Evolutionary conservation across 2,329 filamentous ascomycete genomes (phyloP).

Genomic region (Penicillium polonicum): DNA sequence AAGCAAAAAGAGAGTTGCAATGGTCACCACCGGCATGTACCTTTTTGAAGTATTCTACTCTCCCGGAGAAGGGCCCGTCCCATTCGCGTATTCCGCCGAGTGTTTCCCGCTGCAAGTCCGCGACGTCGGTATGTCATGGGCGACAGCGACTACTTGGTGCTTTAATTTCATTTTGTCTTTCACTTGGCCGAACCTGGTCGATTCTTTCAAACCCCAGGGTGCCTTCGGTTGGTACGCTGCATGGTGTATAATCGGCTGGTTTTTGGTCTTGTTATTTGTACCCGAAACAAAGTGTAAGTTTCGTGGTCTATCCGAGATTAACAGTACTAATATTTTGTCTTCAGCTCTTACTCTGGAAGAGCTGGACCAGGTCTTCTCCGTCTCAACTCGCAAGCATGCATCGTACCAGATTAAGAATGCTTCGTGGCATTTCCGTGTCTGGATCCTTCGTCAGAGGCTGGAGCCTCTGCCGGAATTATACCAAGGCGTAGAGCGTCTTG

Average conservation of each 20-base stretch:
- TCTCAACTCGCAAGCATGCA: slow-evolving; percentile 48
- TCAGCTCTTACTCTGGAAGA: slow-evolving; percentile 45
- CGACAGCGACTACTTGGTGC: slow-evolving; percentile 56
- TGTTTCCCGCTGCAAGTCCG: slow-evolving; percentile 62
- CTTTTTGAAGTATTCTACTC: slow-evolving; percentile 55
- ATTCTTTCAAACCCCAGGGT: slow-evolving; percentile 52
- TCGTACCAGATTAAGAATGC: slow-evolving; percentile 41
- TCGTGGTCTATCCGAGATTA: background rate
- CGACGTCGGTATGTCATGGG: slow-evolving; percentile 61
- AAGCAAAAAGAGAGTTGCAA: slow-evolving; percentile 39
- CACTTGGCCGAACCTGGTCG: slow-evolving; percentile 52
- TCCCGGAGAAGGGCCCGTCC: slow-evolving; percentile 61
- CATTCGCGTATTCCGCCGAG: slow-evolving; percentile 65
- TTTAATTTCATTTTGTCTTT: slow-evolving; percentile 57
- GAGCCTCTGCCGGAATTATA: slow-evolving; percentile 38
- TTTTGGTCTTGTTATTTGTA: slow-evolving; percentile 53
- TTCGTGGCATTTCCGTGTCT: slow-evolving; percentile 43
- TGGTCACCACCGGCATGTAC: slow-evolving; percentile 45
- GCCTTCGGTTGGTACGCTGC: slow-evolving; percentile 59
- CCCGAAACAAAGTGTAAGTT: slow-evolving; percentile 49
- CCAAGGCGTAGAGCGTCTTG: slow-evolving; percentile 27
- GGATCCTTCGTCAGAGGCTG: slow-evolving; percentile 39
- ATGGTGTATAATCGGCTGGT: slow-evolving; percentile 55
- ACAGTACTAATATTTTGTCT: slow-evolving; percentile 12
- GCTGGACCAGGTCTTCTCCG: slow-evolving; percentile 55